Evolutionary conservation across 148 eudicot species (phyloP).

Genomic region (Diospyros kaki): DNA sequence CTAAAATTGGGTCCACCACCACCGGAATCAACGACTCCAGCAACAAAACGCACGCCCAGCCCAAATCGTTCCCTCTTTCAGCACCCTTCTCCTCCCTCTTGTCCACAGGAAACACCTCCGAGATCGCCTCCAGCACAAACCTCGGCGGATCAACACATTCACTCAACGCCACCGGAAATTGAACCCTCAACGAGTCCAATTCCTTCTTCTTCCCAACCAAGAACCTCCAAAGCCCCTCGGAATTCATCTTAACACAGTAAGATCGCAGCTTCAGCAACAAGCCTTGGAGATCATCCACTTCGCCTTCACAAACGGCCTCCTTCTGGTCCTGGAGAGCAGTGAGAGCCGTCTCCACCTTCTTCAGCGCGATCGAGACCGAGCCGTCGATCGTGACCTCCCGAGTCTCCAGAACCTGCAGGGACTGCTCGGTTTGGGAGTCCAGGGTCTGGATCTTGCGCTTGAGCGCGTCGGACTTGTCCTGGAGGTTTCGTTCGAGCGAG

Average conservation of each 20-base stretch:
- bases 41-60: slow-evolving; percentile 93
- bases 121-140: slow-evolving; percentile 76
- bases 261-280: slow-evolving; percentile 38
- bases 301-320: slow-evolving; percentile 16
- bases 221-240: slow-evolving; percentile 61
- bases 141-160: slow-evolving; percentile 81
- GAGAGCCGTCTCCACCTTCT: slow-evolving; percentile 37
- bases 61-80: slow-evolving; percentile 63
- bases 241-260: slow-evolving; percentile 52
- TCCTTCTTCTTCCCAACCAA: slow-evolving; percentile 66
- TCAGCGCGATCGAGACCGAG: slow-evolving; percentile 49
- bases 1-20: slow-evolving; percentile 74
- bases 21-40: slow-evolving; percentile 74
- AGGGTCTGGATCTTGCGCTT: slow-evolving; percentile 49
- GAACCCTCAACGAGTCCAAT: slow-evolving; percentile 51
- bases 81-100: slow-evolving; percentile 45
- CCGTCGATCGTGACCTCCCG: slow-evolving; percentile 61
- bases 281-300: slow-evolving; percentile 56
- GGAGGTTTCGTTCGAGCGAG: slow-evolving; percentile 56
- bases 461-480: slow-evolving; percentile 51
- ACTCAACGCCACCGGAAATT: slow-evolving; percentile 47
- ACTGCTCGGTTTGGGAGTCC: slow-evolving; percentile 44
- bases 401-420: slow-evolving; percentile 45
- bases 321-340: neutral
- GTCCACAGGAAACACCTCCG: slow-evolving; percentile 75